Evolutionary conservation across 805 yeast genomes (phyloP).

Genomic region (Starmerella khaoyaiensis): DNA sequence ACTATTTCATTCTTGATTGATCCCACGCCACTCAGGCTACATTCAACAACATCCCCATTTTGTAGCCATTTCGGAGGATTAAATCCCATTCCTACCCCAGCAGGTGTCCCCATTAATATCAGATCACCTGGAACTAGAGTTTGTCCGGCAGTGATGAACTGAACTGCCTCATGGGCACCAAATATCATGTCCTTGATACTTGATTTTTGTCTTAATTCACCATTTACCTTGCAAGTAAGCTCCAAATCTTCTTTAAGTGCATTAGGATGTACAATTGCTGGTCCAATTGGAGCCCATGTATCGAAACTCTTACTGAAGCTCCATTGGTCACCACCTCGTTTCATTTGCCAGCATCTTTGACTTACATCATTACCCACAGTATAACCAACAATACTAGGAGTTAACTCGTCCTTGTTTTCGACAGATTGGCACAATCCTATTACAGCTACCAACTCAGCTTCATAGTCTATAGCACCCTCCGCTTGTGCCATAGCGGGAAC

Average conservation of each 20-base stretch:
- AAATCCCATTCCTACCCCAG: constrained; percentile 42
- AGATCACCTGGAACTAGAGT: constrained; percentile 43
- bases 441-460: constrained; percentile 41
- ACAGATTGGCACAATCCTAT: constrained; percentile 42
- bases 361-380: constrained; percentile 45
- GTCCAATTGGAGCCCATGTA: constrained; percentile 47
- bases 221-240: constrained; percentile 35
- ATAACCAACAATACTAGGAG: constrained; percentile 41
- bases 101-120: constrained; percentile 45
- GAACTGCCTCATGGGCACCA: constrained; percentile 32
- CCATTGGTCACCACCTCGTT: constrained; percentile 43
- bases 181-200: constrained; percentile 40
- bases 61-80: constrained; percentile 33
- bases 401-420: constrained; percentile 32
- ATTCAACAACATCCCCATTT: constrained; percentile 35
- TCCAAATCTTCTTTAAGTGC: constrained; percentile 26
- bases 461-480: constrained; percentile 35
- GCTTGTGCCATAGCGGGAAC: constrained; percentile 29
- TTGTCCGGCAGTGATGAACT: constrained; percentile 39
- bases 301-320: constrained; percentile 42
- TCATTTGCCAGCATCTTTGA: constrained; percentile 44
- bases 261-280: constrained; percentile 34
- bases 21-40: constrained; percentile 35
- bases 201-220: constrained; percentile 36
- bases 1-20: constrained; percentile 31